phyloP scores from a whole-genome alignment of 176 grass and related monocot species.

The Phoenix roebelenii region DNA sequence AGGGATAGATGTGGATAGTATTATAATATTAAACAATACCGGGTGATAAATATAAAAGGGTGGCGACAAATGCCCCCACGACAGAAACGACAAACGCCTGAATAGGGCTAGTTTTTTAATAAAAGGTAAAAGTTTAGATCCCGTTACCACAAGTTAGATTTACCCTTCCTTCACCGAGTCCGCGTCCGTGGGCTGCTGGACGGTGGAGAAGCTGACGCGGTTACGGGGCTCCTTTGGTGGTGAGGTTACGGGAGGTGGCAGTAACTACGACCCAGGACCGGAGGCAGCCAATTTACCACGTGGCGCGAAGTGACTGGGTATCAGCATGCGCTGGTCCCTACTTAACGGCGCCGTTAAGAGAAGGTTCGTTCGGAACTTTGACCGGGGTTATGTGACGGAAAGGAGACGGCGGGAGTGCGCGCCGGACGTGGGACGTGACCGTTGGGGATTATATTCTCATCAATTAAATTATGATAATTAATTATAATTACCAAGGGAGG shows the following conservation, averaged over 20 bases:
- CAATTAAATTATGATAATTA: not conserved
- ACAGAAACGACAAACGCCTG: too few species aligned
- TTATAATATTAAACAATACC: too few species aligned
- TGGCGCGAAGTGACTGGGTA: not conserved
- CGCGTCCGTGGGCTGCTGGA: too few species aligned
- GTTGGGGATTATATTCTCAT: not conserved
- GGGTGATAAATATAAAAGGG: too few species aligned
- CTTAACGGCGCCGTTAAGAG: slow-evolving; percentile 20
- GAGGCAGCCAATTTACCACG: not conserved
- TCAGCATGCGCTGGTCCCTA: not conserved
- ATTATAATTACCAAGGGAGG: too few species aligned
- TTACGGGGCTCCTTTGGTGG: too few species aligned
- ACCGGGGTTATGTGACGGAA: not conserved
- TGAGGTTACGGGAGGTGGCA: slow-evolving; percentile 25
- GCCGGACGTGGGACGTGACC: slow-evolving; percentile 22
- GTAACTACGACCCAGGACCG: not conserved
- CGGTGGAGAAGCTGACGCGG: too few species aligned
- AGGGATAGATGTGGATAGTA: slow-evolving; percentile 25
- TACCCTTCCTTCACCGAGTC: too few species aligned
- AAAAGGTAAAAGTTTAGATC: too few species aligned
- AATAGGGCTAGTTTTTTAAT: too few species aligned
- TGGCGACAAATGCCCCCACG: too few species aligned
- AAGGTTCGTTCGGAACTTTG: not conserved
- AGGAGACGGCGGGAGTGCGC: slow-evolving; percentile 19
- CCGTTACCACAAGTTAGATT: too few species aligned